A percentile compares a stretch with the other conserved stretches of the same genome.
These are phyloP conservation scores for Haplographium delicatum DNA, from an alignment of 495 filamentous ascomycete species.

Conservation along the genomic window DNA sequence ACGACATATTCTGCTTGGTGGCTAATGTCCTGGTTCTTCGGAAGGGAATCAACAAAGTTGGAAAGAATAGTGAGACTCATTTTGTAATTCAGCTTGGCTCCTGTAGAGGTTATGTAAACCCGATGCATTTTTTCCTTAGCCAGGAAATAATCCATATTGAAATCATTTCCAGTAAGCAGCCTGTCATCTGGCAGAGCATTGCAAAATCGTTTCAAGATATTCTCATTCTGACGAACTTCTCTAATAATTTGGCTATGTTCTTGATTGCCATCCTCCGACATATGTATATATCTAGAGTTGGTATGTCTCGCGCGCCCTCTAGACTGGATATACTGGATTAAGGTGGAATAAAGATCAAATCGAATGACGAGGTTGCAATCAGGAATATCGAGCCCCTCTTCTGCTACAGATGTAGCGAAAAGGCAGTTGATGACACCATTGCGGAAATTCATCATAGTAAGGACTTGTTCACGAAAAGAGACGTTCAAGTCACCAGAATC, in stretches of 20 bases:
- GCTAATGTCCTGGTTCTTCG: slow-evolving; percentile 51
- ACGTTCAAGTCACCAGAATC: slow-evolving; percentile 46
- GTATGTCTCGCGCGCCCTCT: slow-evolving; percentile 78
- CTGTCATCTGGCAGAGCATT: slow-evolving; percentile 69
- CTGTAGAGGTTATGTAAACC: slow-evolving; percentile 62
- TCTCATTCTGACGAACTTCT: slow-evolving; percentile 50
- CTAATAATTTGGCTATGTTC: slow-evolving; percentile 49
- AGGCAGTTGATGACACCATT: slow-evolving; percentile 81
- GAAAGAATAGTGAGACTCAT: slow-evolving; percentile 62
- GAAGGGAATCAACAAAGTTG: slow-evolving; percentile 48
- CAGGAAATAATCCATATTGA: slow-evolving; percentile 49
- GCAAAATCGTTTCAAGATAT: slow-evolving; percentile 69
- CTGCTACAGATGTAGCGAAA: slow-evolving; percentile 85
- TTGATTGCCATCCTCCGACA: slow-evolving; percentile 66
- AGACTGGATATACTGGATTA: slow-evolving; percentile 96
- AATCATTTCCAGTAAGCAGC: slow-evolving; percentile 56
- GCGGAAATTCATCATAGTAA: slow-evolving; percentile 71
- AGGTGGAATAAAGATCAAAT: slow-evolving; percentile 84
- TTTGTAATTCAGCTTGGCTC: slow-evolving; percentile 76
- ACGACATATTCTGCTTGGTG: slow-evolving; percentile 61
- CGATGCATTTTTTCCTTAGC: slow-evolving; percentile 49
- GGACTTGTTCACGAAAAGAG: slow-evolving; percentile 69
- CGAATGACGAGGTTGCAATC: slow-evolving; percentile 88
- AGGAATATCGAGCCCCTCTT: slow-evolving; percentile 94
- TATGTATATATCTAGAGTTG: slow-evolving; percentile 76